Evolutionary conservation across 2,329 filamentous ascomycete species (phyloP).

Genomic region (Ophiognomonia clavigignenti-juglandacearum): DNA sequence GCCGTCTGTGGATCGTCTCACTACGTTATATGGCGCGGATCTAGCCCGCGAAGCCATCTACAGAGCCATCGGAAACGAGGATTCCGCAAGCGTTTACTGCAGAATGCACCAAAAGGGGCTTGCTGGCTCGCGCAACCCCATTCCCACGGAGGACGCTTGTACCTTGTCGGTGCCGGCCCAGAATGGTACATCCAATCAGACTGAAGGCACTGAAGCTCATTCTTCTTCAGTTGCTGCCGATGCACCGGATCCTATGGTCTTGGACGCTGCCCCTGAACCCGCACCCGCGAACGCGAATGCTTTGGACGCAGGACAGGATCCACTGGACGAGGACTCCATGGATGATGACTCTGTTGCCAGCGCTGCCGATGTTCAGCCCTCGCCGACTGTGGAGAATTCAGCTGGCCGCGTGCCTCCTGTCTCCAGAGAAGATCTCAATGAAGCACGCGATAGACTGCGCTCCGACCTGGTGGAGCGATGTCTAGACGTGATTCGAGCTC

Average conservation of each 20-base stretch:
- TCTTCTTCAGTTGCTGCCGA: conserved; percentile 13
- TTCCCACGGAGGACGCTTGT: conserved; percentile 56
- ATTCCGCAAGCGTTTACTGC: conserved; percentile 69
- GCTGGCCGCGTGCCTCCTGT: conserved; percentile 30
- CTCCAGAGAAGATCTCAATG: conserved; percentile 76
- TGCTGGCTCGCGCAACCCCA: conserved; percentile 59
- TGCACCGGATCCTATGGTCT: conserved; percentile 25
- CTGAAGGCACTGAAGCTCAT: conserved; percentile 14
- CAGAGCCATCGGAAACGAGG: conserved; percentile 65
- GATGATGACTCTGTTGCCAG: conserved; percentile 20
- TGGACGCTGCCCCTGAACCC: conserved; percentile 24
- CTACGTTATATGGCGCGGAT: conserved; percentile 48
- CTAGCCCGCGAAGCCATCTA: conserved; percentile 77
- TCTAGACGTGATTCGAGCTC: conserved; percentile 81
- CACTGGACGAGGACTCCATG: conserved; percentile 21
- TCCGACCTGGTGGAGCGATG: conserved; percentile 81
- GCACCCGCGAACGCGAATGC: conserved; percentile 22
- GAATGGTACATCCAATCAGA: no score
- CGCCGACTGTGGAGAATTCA: no score
- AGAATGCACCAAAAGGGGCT: conserved; percentile 53
- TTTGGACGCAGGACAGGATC: conserved; percentile 19
- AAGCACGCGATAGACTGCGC: conserved; percentile 66
- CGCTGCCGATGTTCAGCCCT: no score
- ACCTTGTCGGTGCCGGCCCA: conserved; percentile 24
- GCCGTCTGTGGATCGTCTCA: conserved; percentile 23